phyloP scores from a whole-genome alignment of 1,139 yeast genomes.

The Taiozyma onychis region DNA sequence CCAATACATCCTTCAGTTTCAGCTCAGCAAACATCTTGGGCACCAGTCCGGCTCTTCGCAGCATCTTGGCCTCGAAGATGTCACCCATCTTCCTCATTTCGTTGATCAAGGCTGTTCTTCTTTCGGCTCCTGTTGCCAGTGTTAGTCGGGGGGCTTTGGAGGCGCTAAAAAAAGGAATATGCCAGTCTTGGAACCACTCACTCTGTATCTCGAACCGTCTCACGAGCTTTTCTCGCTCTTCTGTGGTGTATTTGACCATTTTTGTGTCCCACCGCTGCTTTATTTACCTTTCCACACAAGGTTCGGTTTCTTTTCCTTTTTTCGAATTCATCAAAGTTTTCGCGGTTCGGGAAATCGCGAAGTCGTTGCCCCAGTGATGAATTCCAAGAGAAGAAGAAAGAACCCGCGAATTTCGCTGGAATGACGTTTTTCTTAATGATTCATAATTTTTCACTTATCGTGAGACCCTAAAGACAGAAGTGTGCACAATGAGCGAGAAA shows the following conservation, averaged over 20 bases:
- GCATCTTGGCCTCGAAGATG: constrained; percentile 18
- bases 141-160: not conserved
- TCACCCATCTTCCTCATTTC: constrained; percentile 13
- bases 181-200: constrained; percentile 6
- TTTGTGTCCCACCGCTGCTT: not conserved
- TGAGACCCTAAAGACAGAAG: not conserved
- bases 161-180: not conserved
- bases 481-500: constrained; percentile 4
- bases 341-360: too few relatives aligned
- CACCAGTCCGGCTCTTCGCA: constrained; percentile 15
- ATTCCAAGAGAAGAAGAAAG: not conserved
- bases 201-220: constrained; percentile 20
- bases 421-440: not conserved
- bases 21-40: constrained; percentile 20
- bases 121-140: constrained; percentile 12
- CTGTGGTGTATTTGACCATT: constrained; percentile 11
- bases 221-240: constrained; percentile 12
- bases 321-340: not conserved
- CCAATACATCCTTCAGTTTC: constrained; percentile 18
- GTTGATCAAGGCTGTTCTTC: constrained; percentile 10
- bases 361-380: not conserved
- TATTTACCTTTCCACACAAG: not conserved
- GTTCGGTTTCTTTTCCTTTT: not conserved
- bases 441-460: not conserved
- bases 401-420: not conserved